Conservation (phyloP, 2,329 filamentous ascomycete species). For the Leptographium wingfieldii region DNA sequence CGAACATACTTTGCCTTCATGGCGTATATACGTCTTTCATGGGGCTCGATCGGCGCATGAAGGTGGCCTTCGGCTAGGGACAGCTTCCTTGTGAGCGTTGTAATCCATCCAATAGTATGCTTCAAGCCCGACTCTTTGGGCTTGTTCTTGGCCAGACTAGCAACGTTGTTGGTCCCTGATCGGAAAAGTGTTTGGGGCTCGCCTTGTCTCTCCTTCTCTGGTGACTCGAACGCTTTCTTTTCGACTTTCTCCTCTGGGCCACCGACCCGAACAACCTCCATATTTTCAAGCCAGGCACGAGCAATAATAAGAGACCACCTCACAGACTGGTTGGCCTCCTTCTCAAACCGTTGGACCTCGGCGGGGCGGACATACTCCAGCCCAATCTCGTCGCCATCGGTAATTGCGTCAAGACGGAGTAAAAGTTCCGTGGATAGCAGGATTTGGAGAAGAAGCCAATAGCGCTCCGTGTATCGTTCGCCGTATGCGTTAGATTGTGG, state of each 20-base stretch:
- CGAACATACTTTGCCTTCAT: constrained; percentile 43
- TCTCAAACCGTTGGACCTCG: constrained; percentile 48
- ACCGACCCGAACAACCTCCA: constrained; percentile 29
- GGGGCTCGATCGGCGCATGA: constrained; percentile 14
- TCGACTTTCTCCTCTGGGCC: not conserved
- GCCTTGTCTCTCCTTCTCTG: not conserved
- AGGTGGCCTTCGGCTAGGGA: constrained; percentile 21
- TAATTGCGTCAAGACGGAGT: constrained; percentile 49
- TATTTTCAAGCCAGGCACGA: constrained; percentile 55
- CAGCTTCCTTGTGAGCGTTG: constrained; percentile 42
- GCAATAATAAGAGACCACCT: constrained; percentile 56
- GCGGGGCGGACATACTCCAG: constrained; percentile 37
- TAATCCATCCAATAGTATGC: constrained; percentile 38
- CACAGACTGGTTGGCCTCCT: constrained; percentile 46
- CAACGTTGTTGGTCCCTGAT: not conserved
- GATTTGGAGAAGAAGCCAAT: constrained; percentile 55
- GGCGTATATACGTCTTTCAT: constrained; percentile 27
- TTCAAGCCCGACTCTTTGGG: constrained; percentile 18
- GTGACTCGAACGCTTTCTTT: not conserved
- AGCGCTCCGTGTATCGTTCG: constrained; percentile 48
- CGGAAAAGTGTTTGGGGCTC: not conserved
- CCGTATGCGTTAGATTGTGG: constrained; percentile 20
- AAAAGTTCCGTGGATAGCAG: constrained; percentile 53
- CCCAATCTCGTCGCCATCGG: constrained; percentile 44
- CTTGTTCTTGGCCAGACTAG: not conserved